Evolutionary conservation across 768 basidiomycete species (phyloP), one percentile per base, ranked within the genome.

Genomic region (Mrakia gelida): DNA sequence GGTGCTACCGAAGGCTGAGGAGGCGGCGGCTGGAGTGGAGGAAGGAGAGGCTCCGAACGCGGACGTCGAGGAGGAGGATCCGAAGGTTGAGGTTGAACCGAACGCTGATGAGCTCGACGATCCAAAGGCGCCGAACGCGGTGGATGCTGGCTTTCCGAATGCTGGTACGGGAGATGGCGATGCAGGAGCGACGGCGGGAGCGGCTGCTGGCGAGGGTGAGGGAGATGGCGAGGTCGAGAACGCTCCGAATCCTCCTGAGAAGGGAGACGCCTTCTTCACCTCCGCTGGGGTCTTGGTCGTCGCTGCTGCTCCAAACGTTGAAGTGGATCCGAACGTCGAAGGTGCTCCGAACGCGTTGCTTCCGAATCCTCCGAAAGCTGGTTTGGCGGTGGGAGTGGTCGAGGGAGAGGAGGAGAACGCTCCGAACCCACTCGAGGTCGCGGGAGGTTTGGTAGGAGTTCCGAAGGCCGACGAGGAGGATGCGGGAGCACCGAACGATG

Each of bases 241-340:
- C 5, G 76, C 76, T 28, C 67, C 76, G 38, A 71, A 75, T 7
- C 75, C 76, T n/a, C 76, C 76, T 11, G 76, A 77, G 70, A 77
- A 77, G 41, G 76, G 68, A 56, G 67, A 63, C 59, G 73, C 73
- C 61, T 73, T 73, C 73, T 73, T 73, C 23, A 61, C 73, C 8
- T 73, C 54, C 32, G 61, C 43, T 28, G 59, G 61, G 3, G 74
- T 75, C 45, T 67, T 67, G 62, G 68, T 18, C 3, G n/a, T 59
- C 7, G 28, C 59, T n/a, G 67, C 67, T 15, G 41, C 49, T 62
- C 80, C 76, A 49, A 79, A 73, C 32, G 77, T 38, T 16, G 80
- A 75, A 7, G 73, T 11, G 8, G 76, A 23, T n/a, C 76, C 76
- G 30, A 78, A 78, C 32, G 76, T 56, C 21, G 79, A 73, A 4